phyloP scores from a whole-genome alignment of 2,329 filamentous ascomycete species.

The Ophiostoma triangulosporum region DNA sequence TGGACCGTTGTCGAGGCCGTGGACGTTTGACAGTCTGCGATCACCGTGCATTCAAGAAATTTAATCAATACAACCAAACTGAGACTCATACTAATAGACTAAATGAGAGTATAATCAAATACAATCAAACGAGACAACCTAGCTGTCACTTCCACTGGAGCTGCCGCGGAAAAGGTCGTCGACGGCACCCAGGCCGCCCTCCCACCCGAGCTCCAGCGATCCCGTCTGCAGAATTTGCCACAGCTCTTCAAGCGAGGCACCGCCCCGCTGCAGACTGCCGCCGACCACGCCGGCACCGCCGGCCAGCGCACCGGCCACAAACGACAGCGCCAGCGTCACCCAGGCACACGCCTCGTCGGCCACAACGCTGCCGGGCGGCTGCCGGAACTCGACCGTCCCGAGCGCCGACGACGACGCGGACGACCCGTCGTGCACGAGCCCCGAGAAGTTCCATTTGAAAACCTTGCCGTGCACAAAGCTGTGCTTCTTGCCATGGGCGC shows the following conservation, averaged over 20 bases:
- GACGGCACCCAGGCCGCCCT: constrained; percentile 16
- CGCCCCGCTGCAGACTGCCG: constrained; percentile 3
- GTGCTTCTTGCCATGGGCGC: constrained; percentile 18
- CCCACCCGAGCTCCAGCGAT: constrained; percentile 17
- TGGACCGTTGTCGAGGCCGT: constrained; percentile 5
- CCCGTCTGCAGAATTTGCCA: constrained; percentile 17
- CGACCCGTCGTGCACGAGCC: constrained; percentile 3
- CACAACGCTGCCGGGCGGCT: constrained; percentile 21
- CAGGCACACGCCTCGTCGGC: constrained; percentile 21
- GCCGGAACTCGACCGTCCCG: constrained; percentile 26
- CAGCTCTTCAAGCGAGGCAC: constrained; percentile 16
- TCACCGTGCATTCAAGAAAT: not conserved
- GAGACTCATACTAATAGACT: not conserved
- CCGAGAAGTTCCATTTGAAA: constrained; percentile 27
- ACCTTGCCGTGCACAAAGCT: constrained; percentile 26
- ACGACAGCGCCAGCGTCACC: constrained; percentile 21
- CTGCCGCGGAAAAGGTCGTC: constrained; percentile 13
- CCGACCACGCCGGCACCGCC: constrained; percentile 3
- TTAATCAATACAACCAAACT: not conserved
- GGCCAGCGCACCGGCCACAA: constrained; percentile 20
- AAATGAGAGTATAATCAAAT: not conserved
- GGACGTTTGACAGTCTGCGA: too few species aligned
- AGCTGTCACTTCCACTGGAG: constrained; percentile 6
- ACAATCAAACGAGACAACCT: not conserved
- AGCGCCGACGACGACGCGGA: constrained; percentile 1